These are phyloP conservation scores for Takashimella koratensis DNA, from an alignment of 1,284 basidiomycete species.

Conservation along the genomic window DNA sequence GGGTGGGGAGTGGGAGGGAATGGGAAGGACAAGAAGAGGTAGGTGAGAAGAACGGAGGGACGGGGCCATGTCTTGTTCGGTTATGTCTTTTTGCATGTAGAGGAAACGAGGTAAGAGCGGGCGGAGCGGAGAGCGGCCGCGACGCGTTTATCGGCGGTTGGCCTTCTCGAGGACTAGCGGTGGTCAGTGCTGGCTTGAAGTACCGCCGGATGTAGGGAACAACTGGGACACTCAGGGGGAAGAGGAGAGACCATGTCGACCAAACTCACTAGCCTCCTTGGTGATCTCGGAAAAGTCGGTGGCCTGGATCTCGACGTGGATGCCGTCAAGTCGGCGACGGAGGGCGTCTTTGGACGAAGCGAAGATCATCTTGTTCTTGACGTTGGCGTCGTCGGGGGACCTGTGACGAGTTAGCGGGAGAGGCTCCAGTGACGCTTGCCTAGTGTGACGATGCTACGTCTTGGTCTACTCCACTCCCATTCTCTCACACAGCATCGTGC, in stretches of 20 bases:
- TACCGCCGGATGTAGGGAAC: not conserved
- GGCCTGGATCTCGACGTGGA: slow-evolving; percentile 70
- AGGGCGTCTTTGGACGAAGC: slow-evolving; percentile 89
- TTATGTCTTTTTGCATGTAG: not conserved
- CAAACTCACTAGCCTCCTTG: slow-evolving; percentile 66
- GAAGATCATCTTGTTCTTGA: slow-evolving; percentile 93
- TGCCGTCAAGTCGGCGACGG: slow-evolving; percentile 59
- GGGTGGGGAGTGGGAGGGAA: too few species aligned
- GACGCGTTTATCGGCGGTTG: slow-evolving; percentile 29
- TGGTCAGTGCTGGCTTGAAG: not conserved
- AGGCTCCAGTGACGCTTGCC: not conserved
- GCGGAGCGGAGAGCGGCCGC: not conserved
- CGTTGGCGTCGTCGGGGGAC: slow-evolving; percentile 81
- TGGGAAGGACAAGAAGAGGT: not conserved
- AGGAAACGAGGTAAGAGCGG: not conserved
- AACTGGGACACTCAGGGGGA: too few species aligned
- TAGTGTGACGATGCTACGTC: not conserved
- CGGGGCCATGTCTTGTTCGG: too few species aligned
- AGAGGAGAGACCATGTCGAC: not conserved
- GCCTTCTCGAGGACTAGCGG: slow-evolving; percentile 39
- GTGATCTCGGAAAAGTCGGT: slow-evolving; percentile 77
- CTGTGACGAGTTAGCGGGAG: slow-evolving; percentile 50
- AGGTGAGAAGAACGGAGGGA: not conserved
- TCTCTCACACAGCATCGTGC: too few species aligned
- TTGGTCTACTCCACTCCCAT: not conserved